These are phyloP conservation scores for Telopea speciosissima DNA, from an alignment of 177 flowering plant genomes.

Conservation along the genomic window DNA sequence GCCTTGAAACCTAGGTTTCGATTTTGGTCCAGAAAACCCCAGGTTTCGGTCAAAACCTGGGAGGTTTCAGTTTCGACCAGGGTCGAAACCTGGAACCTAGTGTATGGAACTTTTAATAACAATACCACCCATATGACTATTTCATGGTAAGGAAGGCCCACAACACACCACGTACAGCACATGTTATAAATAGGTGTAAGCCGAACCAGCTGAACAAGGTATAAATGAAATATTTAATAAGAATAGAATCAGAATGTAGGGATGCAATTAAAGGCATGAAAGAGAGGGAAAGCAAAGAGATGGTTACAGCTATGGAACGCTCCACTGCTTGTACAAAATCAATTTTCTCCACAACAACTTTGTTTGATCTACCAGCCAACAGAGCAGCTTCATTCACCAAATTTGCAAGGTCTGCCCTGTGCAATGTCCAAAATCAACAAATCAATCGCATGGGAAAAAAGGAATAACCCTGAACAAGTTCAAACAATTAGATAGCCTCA, in stretches of 20 bases:
- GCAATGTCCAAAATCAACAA: slow-evolving; percentile 20
- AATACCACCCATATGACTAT: neutral
- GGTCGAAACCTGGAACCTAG: too few species aligned
- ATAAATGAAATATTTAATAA: too few species aligned
- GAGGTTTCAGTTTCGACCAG: too few species aligned
- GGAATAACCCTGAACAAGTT: neutral
- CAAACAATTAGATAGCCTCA: slow-evolving; percentile 3
- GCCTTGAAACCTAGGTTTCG: too few species aligned
- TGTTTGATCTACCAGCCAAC: slow-evolving; percentile 85
- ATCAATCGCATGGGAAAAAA: slow-evolving; percentile 15
- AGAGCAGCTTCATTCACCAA: slow-evolving; percentile 98
- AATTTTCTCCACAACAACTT: slow-evolving; percentile 70
- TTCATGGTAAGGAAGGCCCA: too few species aligned
- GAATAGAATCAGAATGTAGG: neutral
- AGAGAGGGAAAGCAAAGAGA: slow-evolving; percentile 14
- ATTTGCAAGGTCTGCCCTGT: slow-evolving; percentile 99
- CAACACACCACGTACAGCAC: too few species aligned
- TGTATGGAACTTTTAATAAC: neutral
- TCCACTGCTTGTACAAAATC: slow-evolving; percentile 97
- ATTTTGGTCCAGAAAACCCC: too few species aligned
- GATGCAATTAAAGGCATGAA: neutral
- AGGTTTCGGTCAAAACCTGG: too few species aligned
- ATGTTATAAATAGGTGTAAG: too few species aligned
- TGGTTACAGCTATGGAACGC: slow-evolving; percentile 85
- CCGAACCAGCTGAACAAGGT: neutral